Conservation (phyloP, 129 eudicot species). For the Escallonia herrerae region DNA sequence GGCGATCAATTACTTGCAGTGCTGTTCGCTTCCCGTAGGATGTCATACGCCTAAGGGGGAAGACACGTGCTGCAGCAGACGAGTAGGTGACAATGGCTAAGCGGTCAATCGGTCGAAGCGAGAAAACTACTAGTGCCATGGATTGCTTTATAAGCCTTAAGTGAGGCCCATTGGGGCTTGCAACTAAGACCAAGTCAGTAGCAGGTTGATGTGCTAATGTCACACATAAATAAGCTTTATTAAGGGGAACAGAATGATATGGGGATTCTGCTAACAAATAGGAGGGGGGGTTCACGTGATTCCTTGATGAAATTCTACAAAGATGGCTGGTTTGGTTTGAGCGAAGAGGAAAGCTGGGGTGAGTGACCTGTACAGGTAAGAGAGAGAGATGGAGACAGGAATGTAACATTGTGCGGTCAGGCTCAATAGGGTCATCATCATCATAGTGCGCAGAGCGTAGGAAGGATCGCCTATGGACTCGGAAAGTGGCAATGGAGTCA, state of each 20-base stretch:
- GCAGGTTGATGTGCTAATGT: constrained; percentile 62
- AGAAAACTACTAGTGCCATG: constrained; percentile 71
- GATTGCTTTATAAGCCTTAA: constrained; percentile 82
- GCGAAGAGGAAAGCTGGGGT: constrained; percentile 1
- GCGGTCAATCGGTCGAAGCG: constrained; percentile 75
- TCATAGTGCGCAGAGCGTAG: constrained; percentile 70
- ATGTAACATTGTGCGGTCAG: constrained; percentile 35
- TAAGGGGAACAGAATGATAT: constrained; percentile 2
- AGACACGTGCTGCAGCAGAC: constrained; percentile 70
- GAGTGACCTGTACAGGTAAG: constrained; percentile 25
- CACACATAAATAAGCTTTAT: constrained; percentile 44
- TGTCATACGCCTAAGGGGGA: constrained; percentile 85
- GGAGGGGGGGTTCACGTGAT: constrained; percentile 1
- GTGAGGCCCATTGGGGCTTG: constrained; percentile 80
- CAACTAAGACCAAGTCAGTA: constrained; percentile 74
- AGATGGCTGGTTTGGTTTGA: background rate
- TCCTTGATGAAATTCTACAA: constrained; percentile 14
- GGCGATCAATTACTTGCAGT: constrained; percentile 67
- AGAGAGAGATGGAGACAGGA: constrained; percentile 63
- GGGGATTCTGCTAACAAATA: background rate
- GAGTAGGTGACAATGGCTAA: constrained; percentile 85
- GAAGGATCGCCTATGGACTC: constrained; percentile 83
- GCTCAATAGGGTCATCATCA: constrained; percentile 82
- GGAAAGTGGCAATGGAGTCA: constrained; percentile 70
- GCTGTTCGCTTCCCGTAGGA: constrained; percentile 78